Conservation (phyloP, 2,329 filamentous ascomycete genomes). For the Paecilomyces variotii region DNA sequence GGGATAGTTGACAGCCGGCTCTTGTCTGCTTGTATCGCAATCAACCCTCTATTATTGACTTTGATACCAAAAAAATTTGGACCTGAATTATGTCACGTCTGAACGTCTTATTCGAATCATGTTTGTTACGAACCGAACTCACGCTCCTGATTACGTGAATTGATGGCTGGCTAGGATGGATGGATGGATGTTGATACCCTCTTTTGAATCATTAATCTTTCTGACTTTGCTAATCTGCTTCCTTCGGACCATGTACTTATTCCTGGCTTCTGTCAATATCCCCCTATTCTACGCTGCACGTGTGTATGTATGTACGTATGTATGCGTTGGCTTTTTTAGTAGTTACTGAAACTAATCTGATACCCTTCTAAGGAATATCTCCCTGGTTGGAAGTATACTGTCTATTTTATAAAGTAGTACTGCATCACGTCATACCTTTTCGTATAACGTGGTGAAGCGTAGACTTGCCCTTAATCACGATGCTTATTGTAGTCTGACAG, state of each 20-base stretch:
- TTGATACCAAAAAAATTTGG: neutral
- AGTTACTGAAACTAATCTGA: neutral
- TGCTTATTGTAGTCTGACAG: too few relatives aligned
- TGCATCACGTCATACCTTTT: too few relatives aligned
- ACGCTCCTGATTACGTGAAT: neutral
- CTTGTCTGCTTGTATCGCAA: neutral
- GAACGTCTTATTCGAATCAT: neutral
- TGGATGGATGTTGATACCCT: neutral
- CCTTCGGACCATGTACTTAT: neutral
- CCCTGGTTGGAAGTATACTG: too few relatives aligned
- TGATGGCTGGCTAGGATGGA: neutral
- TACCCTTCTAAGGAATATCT: neutral
- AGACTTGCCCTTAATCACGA: too few relatives aligned
- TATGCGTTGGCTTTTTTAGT: neutral
- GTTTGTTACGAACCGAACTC: neutral
- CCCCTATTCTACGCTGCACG: neutral
- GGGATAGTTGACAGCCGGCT: neutral
- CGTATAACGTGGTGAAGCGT: too few relatives aligned
- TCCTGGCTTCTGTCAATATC: neutral
- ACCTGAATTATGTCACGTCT: neutral
- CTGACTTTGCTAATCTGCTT: neutral
- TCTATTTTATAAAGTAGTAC: too few relatives aligned
- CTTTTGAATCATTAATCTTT: neutral
- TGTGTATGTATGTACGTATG: constrained; percentile 13
- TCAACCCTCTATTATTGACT: neutral